Base-by-base conservation (phyloP, 345 rosid genomes). In the Lagerstroemia speciosa region DNA sequence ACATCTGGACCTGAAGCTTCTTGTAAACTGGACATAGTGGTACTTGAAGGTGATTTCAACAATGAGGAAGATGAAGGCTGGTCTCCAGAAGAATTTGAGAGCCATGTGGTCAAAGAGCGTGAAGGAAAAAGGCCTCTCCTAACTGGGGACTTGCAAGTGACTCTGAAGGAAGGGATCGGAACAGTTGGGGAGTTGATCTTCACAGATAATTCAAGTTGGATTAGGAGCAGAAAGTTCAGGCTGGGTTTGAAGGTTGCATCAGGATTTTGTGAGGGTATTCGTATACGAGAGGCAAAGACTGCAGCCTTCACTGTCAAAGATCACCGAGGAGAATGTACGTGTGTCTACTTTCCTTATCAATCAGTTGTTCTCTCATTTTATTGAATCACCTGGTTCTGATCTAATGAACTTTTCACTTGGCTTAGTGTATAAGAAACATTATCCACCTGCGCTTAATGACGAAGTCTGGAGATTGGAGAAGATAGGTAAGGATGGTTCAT, bases 381-480 rank as follows among this genome's bases (percentile, higher is more conserved):
- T 33, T 19, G 69, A 16, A 26, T n/a, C 36, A 31, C 32, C 37
- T 69, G 46, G 50, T 53, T 60, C 55, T 78, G n/a, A 70, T 53
- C 52, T 43, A 53, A 30, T 15, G 22, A 1, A 68, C 16, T 71
- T 31, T 55, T 66, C 70, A 61, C 38, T 76, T 67, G 75, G 65
- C 32, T 26, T 83, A 93, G 98, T 91, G 83, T 93, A 93, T 90
- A 93, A 91, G 85, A 91, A 93, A 78, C 98, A 93, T 77, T 93
- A 93, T 73, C 98, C 98, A 46, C 98, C 98, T 74, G 86, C 84
- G 43, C 58, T 89, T 77, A 78, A 16, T 75, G 98, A 93, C 73
- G 97, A 93, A 0, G 98, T 93, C 43, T 93, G 98, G 98, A 86
- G 98, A 81, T 73, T 93, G 84, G 98, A 93, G 82, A 93, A 93